Conservation (phyloP, 352 stramenopile genomes). For the Phytophthora ramorum region DNA sequence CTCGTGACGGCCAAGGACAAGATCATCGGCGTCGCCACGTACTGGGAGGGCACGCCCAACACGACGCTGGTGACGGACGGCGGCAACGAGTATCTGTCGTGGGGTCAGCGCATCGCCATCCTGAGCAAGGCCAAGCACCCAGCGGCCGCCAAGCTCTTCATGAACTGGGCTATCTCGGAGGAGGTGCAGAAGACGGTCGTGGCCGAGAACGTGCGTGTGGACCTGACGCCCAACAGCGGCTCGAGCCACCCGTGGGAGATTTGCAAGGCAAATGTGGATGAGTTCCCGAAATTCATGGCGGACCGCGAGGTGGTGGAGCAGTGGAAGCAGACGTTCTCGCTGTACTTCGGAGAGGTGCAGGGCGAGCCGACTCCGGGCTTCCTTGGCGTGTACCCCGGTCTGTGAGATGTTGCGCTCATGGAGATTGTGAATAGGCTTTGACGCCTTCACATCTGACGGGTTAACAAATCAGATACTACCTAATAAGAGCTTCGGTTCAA, state of each 20-base stretch:
- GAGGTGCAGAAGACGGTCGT: slow-evolving; percentile 40
- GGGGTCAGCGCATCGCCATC: slow-evolving; percentile 65
- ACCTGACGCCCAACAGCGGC: slow-evolving; percentile 39
- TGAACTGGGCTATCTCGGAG: slow-evolving; percentile 60
- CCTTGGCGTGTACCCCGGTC: slow-evolving; percentile 48
- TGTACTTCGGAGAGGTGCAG: slow-evolving; percentile 67
- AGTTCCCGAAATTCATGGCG: slow-evolving; percentile 58
- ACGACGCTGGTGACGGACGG: slow-evolving; percentile 32
- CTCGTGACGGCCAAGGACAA: slow-evolving; percentile 37
- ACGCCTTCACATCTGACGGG: too few species aligned
- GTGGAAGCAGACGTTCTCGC: slow-evolving; percentile 46
- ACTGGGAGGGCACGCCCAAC: slow-evolving; percentile 22
- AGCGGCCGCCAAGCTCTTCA: slow-evolving; percentile 60
- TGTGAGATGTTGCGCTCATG: slow-evolving; percentile 14
- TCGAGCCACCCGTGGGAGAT: slow-evolving; percentile 46
- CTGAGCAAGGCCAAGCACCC: slow-evolving; percentile 61
- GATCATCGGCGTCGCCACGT: slow-evolving; percentile 37
- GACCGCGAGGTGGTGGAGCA: slow-evolving; percentile 52
- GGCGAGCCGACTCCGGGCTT: slow-evolving; percentile 45
- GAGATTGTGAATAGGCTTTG: too few species aligned
- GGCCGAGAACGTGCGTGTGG: slow-evolving; percentile 41
- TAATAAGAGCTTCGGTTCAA: neutral
- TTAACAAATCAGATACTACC: neutral
- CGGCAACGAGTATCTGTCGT: slow-evolving; percentile 47
- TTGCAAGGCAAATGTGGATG: slow-evolving; percentile 32